Percentiles rank a stretch among this genome's conserved stretches.
phyloP scores from a whole-genome alignment of 495 filamentous ascomycete genomes.

The Tuber aestivum region DNA sequence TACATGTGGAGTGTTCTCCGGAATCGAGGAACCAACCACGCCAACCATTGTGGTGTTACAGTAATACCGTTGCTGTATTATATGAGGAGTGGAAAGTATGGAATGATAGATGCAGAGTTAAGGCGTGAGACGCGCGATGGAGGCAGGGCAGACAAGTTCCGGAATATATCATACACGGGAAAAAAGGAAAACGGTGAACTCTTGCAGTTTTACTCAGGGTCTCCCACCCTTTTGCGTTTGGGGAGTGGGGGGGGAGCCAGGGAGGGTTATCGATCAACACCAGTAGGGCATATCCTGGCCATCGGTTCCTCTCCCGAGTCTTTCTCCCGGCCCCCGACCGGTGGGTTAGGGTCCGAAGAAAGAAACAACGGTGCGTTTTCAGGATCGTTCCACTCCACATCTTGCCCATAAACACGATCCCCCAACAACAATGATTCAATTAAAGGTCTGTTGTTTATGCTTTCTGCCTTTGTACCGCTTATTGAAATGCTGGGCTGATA shows the following conservation, averaged over 20 bases:
- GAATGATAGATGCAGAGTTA: neutral
- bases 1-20: slow-evolving; percentile 58
- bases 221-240: neutral
- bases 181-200: neutral
- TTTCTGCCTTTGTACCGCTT: slow-evolving; percentile 16
- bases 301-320: neutral
- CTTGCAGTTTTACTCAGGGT: neutral
- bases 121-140: neutral
- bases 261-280: neutral
- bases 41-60: slow-evolving; percentile 18
- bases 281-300: neutral
- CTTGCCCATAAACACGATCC: neutral
- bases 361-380: neutral
- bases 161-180: neutral
- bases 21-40: slow-evolving; percentile 54
- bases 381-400: neutral
- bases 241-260: neutral
- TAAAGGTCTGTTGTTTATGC: slow-evolving; percentile 16
- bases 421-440: neutral
- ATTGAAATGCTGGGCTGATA: neutral
- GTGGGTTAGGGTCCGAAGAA: neutral
- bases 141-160: neutral
- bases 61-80: neutral
- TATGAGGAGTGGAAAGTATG: slow-evolving; percentile 1
- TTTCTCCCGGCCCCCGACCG: neutral